Conservation (phyloP, 1,284 basidiomycete species). For the Fistulinella cinereoalba region DNA sequence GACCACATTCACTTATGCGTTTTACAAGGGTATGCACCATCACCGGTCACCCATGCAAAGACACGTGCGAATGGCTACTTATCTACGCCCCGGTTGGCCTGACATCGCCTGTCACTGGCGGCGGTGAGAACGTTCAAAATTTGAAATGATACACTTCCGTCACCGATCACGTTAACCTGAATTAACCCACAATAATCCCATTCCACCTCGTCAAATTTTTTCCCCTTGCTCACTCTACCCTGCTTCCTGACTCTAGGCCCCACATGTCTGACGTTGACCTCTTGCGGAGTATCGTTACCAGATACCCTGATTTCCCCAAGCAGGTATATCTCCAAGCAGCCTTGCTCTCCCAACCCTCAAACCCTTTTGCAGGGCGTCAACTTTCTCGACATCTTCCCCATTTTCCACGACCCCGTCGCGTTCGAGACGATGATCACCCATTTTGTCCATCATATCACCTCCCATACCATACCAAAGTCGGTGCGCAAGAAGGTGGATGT, state of each 20-base stretch:
- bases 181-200: background rate
- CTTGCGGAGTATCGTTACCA: conserved; percentile 64
- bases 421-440: conserved; percentile 93
- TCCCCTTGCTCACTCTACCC: background rate
- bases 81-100: no score
- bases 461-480: conserved; percentile 62
- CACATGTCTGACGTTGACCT: conserved; percentile 76
- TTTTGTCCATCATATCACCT: conserved; percentile 84
- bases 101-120: no score
- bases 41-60: background rate
- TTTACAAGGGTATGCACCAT: background rate
- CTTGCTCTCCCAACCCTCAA: background rate
- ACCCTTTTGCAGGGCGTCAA: conserved; percentile 57
- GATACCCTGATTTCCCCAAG: conserved; percentile 84
- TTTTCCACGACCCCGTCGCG: conserved; percentile 78
- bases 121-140: background rate
- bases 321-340: conserved; percentile 52
- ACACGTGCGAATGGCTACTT: conserved; percentile 1
- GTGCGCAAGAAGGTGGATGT: conserved; percentile 82
- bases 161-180: conserved; percentile 8
- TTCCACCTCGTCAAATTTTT: background rate
- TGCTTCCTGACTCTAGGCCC: background rate
- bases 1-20: conserved; percentile 33
- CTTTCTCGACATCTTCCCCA: conserved; percentile 90
- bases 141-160: conserved; percentile 10